A percentile compares a stretch with the other conserved stretches of the same genome.
Evolutionary conservation across 192 early-diverging fungal species (phyloP).

Genomic region (Entomortierella beljakovae): DNA sequence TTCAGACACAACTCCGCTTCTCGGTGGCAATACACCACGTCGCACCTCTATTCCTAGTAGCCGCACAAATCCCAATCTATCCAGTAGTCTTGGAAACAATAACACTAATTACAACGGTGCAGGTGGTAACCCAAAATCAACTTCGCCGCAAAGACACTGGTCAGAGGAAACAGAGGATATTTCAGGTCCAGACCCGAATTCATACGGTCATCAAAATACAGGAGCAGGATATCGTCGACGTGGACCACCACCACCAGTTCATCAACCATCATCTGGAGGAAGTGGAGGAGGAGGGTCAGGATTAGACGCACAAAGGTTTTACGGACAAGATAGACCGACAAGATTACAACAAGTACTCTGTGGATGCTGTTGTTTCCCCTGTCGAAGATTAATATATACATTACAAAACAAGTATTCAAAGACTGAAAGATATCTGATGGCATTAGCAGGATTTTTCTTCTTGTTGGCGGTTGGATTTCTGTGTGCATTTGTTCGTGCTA

Average conservation of each 20-base stretch:
- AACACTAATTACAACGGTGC: not conserved
- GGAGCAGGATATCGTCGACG: slow-evolving; percentile 46
- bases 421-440: slow-evolving; percentile 32
- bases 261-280: slow-evolving; percentile 5
- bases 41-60: slow-evolving; percentile 30
- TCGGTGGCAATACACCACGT: slow-evolving; percentile 13
- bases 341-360: slow-evolving; percentile 17
- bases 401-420: slow-evolving; percentile 32
- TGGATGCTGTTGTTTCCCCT: slow-evolving; percentile 44
- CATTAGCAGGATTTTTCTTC: slow-evolving; percentile 8
- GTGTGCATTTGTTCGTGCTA: slow-evolving; percentile 39
- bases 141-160: slow-evolving; percentile 28
- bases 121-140: not conserved
- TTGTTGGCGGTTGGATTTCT: slow-evolving; percentile 29
- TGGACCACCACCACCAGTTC: slow-evolving; percentile 24
- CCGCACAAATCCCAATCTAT: not conserved
- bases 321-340: slow-evolving; percentile 43
- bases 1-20: slow-evolving; percentile 53
- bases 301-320: slow-evolving; percentile 48
- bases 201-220: slow-evolving; percentile 44
- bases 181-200: slow-evolving; percentile 36
- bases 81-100: not conserved
- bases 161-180: slow-evolving; percentile 52
- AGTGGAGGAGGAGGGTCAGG: no score
- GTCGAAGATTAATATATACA: not conserved